These are phyloP conservation scores for Endoconidiophora polonica DNA, from an alignment of 2,329 filamentous ascomycete genomes.

Conservation along the genomic window DNA sequence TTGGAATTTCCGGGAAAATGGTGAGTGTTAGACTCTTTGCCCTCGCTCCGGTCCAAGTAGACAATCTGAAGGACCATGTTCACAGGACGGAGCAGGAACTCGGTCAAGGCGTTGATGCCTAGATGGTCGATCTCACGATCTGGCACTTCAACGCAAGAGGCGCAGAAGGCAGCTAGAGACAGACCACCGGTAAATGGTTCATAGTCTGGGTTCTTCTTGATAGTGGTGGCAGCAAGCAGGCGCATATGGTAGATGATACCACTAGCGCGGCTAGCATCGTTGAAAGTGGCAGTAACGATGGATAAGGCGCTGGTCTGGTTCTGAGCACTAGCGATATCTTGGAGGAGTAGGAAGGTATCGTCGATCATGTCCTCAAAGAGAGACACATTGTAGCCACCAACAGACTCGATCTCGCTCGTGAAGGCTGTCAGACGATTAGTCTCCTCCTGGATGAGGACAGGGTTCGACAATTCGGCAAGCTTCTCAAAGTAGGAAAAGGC, in stretches of 20 bases:
- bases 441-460: slow-evolving; percentile 50
- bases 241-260: slow-evolving; percentile 74
- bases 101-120: slow-evolving; percentile 60
- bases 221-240: slow-evolving; percentile 67
- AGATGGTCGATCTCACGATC: slow-evolving; percentile 80
- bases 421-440: slow-evolving; percentile 54
- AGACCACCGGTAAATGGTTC: slow-evolving; percentile 51
- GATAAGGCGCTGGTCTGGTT: slow-evolving; percentile 24
- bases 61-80: slow-evolving; percentile 72
- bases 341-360: slow-evolving; percentile 52
- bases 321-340: slow-evolving; percentile 37
- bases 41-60: slow-evolving; percentile 76
- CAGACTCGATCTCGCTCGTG: slow-evolving; percentile 50
- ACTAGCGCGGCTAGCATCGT: slow-evolving; percentile 48
- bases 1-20: slow-evolving; percentile 41
- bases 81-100: slow-evolving; percentile 63
- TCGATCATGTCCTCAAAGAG: slow-evolving; percentile 74
- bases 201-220: slow-evolving; percentile 61
- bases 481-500: slow-evolving; percentile 88
- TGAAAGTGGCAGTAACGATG: slow-evolving; percentile 52
- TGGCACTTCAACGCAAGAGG: slow-evolving; percentile 52
- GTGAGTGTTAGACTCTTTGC: slow-evolving; percentile 57
- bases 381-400: slow-evolving; percentile 54
- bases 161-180: slow-evolving; percentile 51
- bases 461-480: slow-evolving; percentile 51